Conservation (phyloP, 73 alveolate species). For the Uronychia setigera region DNA sequence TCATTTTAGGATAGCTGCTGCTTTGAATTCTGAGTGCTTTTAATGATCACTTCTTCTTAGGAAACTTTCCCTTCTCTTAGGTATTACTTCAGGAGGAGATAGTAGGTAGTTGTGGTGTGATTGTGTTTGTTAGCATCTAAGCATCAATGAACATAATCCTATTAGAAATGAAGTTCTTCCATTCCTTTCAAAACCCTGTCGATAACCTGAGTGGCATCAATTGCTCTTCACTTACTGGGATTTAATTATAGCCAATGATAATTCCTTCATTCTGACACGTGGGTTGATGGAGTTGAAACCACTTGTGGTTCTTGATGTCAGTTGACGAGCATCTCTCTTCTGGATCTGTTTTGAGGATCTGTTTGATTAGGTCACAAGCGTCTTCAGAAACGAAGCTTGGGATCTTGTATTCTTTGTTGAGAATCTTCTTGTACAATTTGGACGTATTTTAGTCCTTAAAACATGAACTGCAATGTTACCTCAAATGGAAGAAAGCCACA, state of each 20-base stretch:
- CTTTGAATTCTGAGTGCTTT: too few relatives aligned
- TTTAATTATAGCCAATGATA: neutral
- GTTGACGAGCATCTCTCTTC: neutral
- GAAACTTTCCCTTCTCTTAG: neutral
- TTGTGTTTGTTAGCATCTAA: neutral
- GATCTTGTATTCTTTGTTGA: neutral
- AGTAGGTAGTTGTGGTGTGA: neutral
- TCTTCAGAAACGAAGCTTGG: slow-evolving; percentile 7
- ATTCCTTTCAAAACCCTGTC: too few relatives aligned
- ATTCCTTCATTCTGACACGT: neutral
- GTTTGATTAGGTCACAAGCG: slow-evolving; percentile 42
- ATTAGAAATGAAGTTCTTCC: neutral
- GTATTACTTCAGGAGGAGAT: neutral
- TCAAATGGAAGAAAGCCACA: slow-evolving; percentile 72
- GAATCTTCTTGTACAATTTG: neutral
- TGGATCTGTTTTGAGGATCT: slow-evolving; percentile 63
- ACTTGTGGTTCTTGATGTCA: neutral
- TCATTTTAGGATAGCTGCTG: too few relatives aligned
- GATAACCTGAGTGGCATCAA: too few relatives aligned
- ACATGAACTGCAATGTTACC: slow-evolving; percentile 77
- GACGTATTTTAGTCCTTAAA: neutral
- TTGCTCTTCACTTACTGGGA: neutral
- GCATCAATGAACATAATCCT: neutral
- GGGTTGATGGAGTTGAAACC: neutral
- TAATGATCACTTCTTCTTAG: too few relatives aligned